Conservation (phyloP, 2,329 filamentous ascomycete species). For the Anisogramma anomala region DNA sequence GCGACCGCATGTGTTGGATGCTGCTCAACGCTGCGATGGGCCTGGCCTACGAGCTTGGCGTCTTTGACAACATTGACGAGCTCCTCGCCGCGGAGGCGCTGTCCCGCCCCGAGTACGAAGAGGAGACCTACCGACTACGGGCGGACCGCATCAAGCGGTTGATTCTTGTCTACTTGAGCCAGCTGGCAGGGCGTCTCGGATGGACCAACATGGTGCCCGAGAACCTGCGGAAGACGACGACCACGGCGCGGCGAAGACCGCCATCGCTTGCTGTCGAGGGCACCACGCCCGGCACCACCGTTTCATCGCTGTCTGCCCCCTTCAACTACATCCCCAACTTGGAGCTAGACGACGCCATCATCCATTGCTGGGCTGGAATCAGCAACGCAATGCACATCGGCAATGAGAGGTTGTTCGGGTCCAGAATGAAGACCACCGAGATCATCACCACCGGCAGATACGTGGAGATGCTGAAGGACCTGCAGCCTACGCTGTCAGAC, state of each 20-base stretch:
- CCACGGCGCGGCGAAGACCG: conserved; percentile 32
- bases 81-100: conserved; percentile 47
- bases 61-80: conserved; percentile 84
- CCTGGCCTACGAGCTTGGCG: conserved; percentile 83
- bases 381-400: conserved; percentile 85
- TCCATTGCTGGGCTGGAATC: conserved; percentile 88
- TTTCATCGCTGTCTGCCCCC: conserved; percentile 42
- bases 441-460: conserved; percentile 83
- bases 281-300: conserved; percentile 48
- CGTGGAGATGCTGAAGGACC: conserved; percentile 66
- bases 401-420: conserved; percentile 80
- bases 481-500: conserved; percentile 63
- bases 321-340: conserved; percentile 58
- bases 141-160: conserved; percentile 74
- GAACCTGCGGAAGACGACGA: conserved; percentile 43
- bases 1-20: conserved; percentile 97
- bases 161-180: conserved; percentile 81
- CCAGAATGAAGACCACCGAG: conserved; percentile 74
- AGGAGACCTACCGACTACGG: conserved; percentile 65
- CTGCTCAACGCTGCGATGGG: conserved; percentile 82
- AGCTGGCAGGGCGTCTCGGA: conserved; percentile 83
- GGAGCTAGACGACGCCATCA: conserved; percentile 57
- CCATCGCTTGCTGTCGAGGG: conserved; percentile 36
- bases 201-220: conserved; percentile 89
- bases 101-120: conserved; percentile 55